A percentile compares a stretch with the other conserved stretches of the same genome.
These are phyloP conservation scores for Gillenia trifoliata DNA, from an alignment of 306 rosid species.

Conservation along the genomic window DNA sequence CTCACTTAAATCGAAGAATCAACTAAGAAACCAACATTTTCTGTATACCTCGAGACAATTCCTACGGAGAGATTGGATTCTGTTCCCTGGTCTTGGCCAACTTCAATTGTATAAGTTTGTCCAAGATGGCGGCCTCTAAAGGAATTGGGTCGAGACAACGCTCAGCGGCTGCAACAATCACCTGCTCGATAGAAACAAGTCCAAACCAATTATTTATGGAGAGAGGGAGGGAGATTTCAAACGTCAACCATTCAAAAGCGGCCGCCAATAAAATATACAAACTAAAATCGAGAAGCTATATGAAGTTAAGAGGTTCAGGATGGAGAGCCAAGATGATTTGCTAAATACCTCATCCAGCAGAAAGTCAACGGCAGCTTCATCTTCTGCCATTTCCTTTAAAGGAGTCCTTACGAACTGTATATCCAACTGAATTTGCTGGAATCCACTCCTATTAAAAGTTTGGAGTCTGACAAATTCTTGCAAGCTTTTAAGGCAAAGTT, in stretches of 20 bases:
- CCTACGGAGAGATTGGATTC: slow-evolving; percentile 35
- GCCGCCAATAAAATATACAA: not conserved
- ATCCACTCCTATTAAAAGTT: slow-evolving; percentile 89
- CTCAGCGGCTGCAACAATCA: slow-evolving; percentile 81
- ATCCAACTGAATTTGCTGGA: slow-evolving; percentile 95
- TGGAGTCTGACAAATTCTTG: slow-evolving; percentile 88
- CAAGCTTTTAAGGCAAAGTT: slow-evolving; percentile 80
- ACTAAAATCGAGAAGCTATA: not conserved
- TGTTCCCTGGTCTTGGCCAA: slow-evolving; percentile 57
- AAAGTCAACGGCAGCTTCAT: slow-evolving; percentile 86
- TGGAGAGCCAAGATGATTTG: not conserved
- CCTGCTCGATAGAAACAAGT: slow-evolving; percentile 41
- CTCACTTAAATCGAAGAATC: not conserved
- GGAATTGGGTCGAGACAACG: slow-evolving; percentile 90
- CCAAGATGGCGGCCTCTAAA: slow-evolving; percentile 80
- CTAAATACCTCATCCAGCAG: slow-evolving; percentile 81
- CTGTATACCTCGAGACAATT: slow-evolving; percentile 5
- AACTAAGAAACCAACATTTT: not conserved
- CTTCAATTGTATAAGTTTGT: slow-evolving; percentile 79
- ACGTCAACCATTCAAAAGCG: not conserved
- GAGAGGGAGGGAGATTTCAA: not conserved
- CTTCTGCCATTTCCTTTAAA: slow-evolving; percentile 70
- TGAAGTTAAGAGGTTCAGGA: not conserved
- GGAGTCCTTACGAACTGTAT: slow-evolving; percentile 77
- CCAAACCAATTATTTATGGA: slow-evolving; percentile 1